Base-by-base conservation (phyloP, 2,329 filamentous ascomycete species). In the Paracorniculantispora psalliotae region DNA sequence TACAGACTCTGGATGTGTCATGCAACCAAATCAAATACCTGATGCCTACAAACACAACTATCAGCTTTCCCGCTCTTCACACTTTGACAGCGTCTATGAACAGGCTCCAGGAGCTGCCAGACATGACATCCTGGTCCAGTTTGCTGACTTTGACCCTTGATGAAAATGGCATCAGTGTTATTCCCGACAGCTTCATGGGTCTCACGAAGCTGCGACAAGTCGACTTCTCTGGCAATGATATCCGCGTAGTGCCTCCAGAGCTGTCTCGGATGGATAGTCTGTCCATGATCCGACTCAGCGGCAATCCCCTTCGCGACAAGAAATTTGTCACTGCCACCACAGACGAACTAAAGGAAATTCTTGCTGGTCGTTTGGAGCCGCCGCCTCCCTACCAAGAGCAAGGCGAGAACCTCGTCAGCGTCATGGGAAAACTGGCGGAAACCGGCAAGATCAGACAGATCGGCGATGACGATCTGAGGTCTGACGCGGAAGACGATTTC, bases 271-370 rank as follows among this genome's bases (percentile, higher is more conserved):
- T 97, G 91, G 85, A 91, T 6, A 86, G 75, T 47, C 76, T 99
- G 10, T 81, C 85, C 21, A 87, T 87, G 69, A 81, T 97, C 44
- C 85, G 87, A 4, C 78, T 99, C 33, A 87, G 86, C 46, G 92
- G 91, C n/a, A 99, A 99, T 67, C 94, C 94, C 0, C 77, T 99
- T 15, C 82, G 90, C 15, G 92, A 97, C 69, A 92, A 89, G 69
- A 96, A 92, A 69, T 91, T 94, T 65, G 78, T 92, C 15, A 88
- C 84, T 0, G 90, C 96, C 75, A 82, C 82, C 23, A 92, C 90
- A 0, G 89, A 91, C 15, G 89, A 94, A 57, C 77, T 97, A 62
- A 96, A 96, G 72, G 82, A 83, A 44, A 84, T 87, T 46, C 75
- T 97, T 46, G 81, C 83, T 21, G 81, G 81, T 37, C 83, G 90